Conservation (phyloP, 768 basidiomycete genomes). For the Podaxis sp. region DNA sequence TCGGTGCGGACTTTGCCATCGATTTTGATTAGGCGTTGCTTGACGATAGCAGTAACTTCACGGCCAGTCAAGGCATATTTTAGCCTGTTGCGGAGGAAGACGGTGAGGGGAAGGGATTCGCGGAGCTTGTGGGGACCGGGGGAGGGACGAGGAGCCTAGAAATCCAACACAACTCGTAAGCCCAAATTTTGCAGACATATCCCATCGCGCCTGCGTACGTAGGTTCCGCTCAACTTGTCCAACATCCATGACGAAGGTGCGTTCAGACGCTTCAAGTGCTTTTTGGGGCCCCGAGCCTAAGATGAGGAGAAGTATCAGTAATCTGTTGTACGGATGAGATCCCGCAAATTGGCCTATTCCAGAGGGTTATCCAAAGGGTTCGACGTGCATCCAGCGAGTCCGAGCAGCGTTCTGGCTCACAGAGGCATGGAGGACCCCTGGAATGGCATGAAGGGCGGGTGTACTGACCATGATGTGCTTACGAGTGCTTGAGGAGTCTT, state of each 20-base stretch:
- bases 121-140: constrained; percentile 99
- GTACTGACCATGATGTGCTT: constrained; percentile 48
- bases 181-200: constrained; percentile 7
- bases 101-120: constrained; percentile 94
- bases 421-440: constrained; percentile 20
- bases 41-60: constrained; percentile 94
- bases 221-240: constrained; percentile 95
- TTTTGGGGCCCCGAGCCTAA: constrained; percentile 97
- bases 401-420: constrained; percentile 20
- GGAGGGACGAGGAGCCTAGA: constrained; percentile 90
- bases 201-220: constrained; percentile 45
- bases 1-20: constrained; percentile 99
- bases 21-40: constrained; percentile 96
- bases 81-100: constrained; percentile 98
- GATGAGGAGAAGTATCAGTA: constrained; percentile 25
- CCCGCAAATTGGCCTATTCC: constrained; percentile 13
- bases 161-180: constrained; percentile 16
- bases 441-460: constrained; percentile 19
- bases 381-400: constrained; percentile 37
- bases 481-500: constrained; percentile 41
- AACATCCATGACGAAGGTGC: constrained; percentile 99
- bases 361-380: constrained; percentile 38
- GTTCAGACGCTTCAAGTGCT: constrained; percentile 96
- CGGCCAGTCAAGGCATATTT: constrained; percentile 98
- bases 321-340: constrained; percentile 13